Evolutionary conservation across 1,284 basidiomycete species (phyloP), one percentile per base, ranked within the genome.

Genomic region (Cerioporus squamosus): DNA sequence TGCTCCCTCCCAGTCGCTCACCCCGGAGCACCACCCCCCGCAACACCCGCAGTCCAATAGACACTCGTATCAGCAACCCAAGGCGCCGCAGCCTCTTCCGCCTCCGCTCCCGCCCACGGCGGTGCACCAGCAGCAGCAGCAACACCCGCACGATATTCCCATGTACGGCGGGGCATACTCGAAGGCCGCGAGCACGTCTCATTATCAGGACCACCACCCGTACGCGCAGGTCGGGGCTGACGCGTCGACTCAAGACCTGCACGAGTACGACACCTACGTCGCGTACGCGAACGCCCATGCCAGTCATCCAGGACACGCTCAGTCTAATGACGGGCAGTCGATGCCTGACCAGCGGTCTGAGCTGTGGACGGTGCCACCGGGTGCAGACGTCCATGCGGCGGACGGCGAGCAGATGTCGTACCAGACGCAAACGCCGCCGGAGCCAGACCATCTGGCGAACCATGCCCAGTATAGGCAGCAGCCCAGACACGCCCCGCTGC

Each of bases 151-250:
- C 26, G 44, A 57, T 7, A 46, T 63, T 5, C 65, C 65, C 2
- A 49, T 67, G 42, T 67, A 63, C 23, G 61, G 62, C n/a, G 62
- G 53, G 18, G 56, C 47, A n/a, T 56, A 62, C 53, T 53, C 60
- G 5, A 49, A 52, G 20, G 31, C 38, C 15, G 23, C 36, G 23
- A 9, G 33, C 12, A 1, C 36, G 8, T 44, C 60, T 1, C 48
- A 59, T 9, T 51, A 57, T 7, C 49, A 57, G 14, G 46, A 57
- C 23, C 40, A 57, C 26, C 40, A 59, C 26, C 46, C 50, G 6
- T 59, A 60, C 45, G 38, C 23, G 22, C 57, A 51, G 31, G 18
- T 44, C 14, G 22, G 39, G 3, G 18, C 40, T 12, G 36, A 22
- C 31, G 22, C 48, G 24, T 40, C 60, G 6, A 3, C 53, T 18